Base-by-base conservation (phyloP, 176 grass and related monocot genomes). In the Stipa capillata region DNA sequence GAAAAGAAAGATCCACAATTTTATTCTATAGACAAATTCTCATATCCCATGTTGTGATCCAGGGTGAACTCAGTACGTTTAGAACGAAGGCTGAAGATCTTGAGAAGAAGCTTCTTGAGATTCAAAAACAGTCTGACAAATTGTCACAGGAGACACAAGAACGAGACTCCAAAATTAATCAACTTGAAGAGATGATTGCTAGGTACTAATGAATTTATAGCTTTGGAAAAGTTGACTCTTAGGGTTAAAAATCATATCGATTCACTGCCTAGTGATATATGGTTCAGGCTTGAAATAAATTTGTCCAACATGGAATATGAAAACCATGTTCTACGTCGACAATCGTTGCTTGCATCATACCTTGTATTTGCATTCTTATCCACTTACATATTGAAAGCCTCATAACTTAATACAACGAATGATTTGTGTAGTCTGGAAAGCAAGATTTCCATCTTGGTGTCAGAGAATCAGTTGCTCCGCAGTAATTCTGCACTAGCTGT, bases 11-110 rank as follows among this genome's bases (percentile, higher is more conserved):
- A 43, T 62, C 76, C 66, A 48, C 50, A 37, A 31, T 56, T 40
- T 83, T 51, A 64, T 62, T 69, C 11, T 56, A 65, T 9, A 66
- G 33, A 80, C 5, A 47, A 66, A 31, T 49, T 65, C 65, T 59
- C 4, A 65, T 66, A 50, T 68, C 2, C 6, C 21, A 54, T 72
- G 48, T 67, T 76, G 55, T 79, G 10, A 81, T 86, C 16, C 76
- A 97, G 94, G 82, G 78, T 57, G 89, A 94, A 40, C 60, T 97
- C 58, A 61, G 47, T 74, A 86, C 32, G 39, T 94, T 91, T 82
- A 90, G 83, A 91, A 75, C 21, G 23, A 97, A 94, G 83, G 89
- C 91, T 81, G 84, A 92, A 75, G 87, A 97, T 86, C 88, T 94
- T 56, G 94, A 97, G 73, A 80, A 72, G 25, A 91, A 77, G 79